Percentiles rank a stretch among this genome's conserved stretches.
phyloP scores from a whole-genome alignment of 768 basidiomycete genomes.

The Mrakia frigida region DNA sequence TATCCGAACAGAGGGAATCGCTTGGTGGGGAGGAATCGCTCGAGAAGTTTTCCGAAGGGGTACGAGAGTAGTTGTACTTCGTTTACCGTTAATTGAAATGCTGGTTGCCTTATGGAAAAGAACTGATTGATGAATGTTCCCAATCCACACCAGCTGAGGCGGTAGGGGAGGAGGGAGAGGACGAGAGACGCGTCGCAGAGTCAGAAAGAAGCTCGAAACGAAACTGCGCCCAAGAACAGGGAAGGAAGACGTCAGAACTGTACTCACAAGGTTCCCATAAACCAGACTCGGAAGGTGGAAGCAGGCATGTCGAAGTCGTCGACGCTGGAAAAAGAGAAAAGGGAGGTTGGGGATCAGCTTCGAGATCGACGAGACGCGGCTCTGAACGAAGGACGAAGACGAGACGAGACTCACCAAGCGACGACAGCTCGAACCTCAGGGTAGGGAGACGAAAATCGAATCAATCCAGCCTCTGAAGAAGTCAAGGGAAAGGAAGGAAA shows the following conservation, averaged over 20 bases:
- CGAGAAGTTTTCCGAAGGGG: constrained; percentile 17
- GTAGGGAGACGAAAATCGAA: constrained; percentile 37
- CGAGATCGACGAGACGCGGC: background rate
- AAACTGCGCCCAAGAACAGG: too few relatives aligned
- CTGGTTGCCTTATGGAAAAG: constrained; percentile 30
- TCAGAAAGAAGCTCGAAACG: background rate
- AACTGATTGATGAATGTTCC: constrained; percentile 43
- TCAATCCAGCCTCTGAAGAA: constrained; percentile 39
- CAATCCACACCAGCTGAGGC: constrained; percentile 27
- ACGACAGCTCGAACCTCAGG: constrained; percentile 63
- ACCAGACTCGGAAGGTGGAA: constrained; percentile 49
- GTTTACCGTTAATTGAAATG: constrained; percentile 26
- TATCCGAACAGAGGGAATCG: constrained; percentile 19
- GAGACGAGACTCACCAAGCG: constrained; percentile 39
- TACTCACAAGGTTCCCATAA: constrained; percentile 47
- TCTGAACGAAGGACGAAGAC: too few relatives aligned
- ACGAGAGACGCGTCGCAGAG: background rate
- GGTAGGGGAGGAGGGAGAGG: background rate
- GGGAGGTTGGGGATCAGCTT: background rate
- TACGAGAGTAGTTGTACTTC: constrained; percentile 15
- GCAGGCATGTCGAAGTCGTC: constrained; percentile 64
- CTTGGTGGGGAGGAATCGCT: constrained; percentile 17
- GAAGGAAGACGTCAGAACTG: too few relatives aligned
- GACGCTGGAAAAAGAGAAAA: constrained; percentile 47
- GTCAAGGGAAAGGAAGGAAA: background rate